Evolutionary conservation across 75 land plant genomes (phyloP).

Genomic region (Selaginella tamariscina): DNA sequence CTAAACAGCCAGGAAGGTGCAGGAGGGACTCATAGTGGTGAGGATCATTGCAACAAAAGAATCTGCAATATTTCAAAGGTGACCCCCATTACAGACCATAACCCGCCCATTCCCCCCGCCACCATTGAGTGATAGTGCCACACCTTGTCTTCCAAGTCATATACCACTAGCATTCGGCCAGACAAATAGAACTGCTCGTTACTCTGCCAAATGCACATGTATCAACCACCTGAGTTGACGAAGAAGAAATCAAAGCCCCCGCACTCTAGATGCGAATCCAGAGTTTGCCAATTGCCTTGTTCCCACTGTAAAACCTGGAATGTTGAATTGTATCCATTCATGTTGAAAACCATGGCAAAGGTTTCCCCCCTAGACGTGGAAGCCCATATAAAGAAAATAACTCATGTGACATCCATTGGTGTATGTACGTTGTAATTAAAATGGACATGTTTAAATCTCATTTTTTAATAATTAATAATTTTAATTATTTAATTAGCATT

Average conservation of each 20-base stretch:
- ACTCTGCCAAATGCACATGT: not conserved
- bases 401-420: not conserved
- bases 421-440: no score
- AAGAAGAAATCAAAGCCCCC: not conserved
- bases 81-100: not conserved
- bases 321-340: not conserved
- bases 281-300: not conserved
- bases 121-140: no score
- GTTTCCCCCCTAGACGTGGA: not conserved
- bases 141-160: slow-evolving; percentile 3
- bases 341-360: not conserved
- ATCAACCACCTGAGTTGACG: not conserved
- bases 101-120: not conserved
- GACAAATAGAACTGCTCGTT: not conserved
- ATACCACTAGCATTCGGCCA: not conserved
- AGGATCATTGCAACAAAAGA: not conserved
- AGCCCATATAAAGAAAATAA: not conserved
- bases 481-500: no score
- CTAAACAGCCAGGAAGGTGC: no score
- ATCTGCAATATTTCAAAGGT: not conserved
- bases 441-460: no score
- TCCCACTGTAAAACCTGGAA: not conserved
- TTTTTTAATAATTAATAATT: no score
- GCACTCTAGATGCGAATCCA: not conserved
- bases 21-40: no score